Base-by-base conservation (phyloP, 177 flowering plant genomes). In the Vitis hybrid region DNA sequence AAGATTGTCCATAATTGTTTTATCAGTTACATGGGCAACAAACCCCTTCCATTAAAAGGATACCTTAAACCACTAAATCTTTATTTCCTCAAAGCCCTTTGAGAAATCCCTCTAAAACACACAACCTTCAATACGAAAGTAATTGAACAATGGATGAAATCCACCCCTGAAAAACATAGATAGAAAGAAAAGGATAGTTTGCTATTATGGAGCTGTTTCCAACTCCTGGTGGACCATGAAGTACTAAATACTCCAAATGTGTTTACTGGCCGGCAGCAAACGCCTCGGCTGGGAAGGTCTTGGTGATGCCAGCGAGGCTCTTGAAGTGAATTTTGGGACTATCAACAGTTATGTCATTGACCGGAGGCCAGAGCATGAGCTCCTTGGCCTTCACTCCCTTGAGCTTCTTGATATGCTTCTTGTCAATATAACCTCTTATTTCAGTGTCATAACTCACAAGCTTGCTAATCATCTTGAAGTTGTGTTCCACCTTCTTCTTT, bases 311-410 rank as follows among this genome's bases (percentile, higher is more conserved):
- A 1, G 81, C 78, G 50, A 74, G 81, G 65, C 81, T 79, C 82
- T 77, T 78, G 77, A 83, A 80, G 66, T 71, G 77, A 55, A 83
- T 79, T 57, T 81, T 83, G 1, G 71, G 78, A 19, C 71, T 75
- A 20, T 69, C 73, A 10, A 72, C 74, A 0, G 56, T 61, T 19
- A 83, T 83, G 74, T 83, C 83, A 65, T 65, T 68, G 3, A 83
- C 76, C 5, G 82, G 74, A n/a, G 80, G 81, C 84, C 86, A 83
- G 1, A 83, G 61, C 77, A 81, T 71, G 31, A 81, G 76, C 76
- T 83, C 86, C 79, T 83, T 83, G 2, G 80, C 82, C 75, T 83
- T 83, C 31, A 83, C 86, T 39, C 84, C 86, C 66, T 74, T 81
- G 34, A 83, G 78, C 76, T 81, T 83, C 79, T 71, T 75, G 73